phyloP scores from a whole-genome alignment of 352 stramenopile genomes.

The Aphanomyces invadans region DNA sequence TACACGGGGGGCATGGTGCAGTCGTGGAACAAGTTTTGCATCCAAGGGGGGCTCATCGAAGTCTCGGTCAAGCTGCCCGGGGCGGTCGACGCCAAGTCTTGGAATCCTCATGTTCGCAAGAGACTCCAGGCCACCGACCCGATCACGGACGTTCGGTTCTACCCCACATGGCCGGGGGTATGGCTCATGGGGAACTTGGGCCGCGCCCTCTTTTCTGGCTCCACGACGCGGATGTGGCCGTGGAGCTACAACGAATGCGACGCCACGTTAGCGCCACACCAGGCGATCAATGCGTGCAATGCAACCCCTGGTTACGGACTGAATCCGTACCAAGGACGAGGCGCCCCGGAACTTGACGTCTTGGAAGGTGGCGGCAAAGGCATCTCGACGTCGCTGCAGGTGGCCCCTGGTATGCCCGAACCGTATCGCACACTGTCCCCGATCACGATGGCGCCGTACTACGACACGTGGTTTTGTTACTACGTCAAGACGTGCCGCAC shows the following conservation, averaged over 20 bases:
- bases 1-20: constrained; percentile 83
- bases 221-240: constrained; percentile 92
- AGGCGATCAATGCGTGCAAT: constrained; percentile 83
- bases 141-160: constrained; percentile 31
- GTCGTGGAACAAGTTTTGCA: constrained; percentile 95
- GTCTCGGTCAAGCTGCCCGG: constrained; percentile 81
- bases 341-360: constrained; percentile 92
- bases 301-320: constrained; percentile 82
- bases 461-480: constrained; percentile 22
- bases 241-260: constrained; percentile 92
- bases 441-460: neutral
- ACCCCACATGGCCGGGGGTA: constrained; percentile 89
- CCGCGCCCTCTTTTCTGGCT: constrained; percentile 89
- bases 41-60: constrained; percentile 88
- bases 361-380: constrained; percentile 74
- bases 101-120: neutral
- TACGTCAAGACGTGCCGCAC: constrained; percentile 37
- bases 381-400: constrained; percentile 86
- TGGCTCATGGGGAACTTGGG: constrained; percentile 95
- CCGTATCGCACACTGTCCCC: constrained; percentile 36
- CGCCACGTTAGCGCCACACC: constrained; percentile 50
- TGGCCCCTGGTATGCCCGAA: constrained; percentile 56
- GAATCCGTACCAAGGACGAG: constrained; percentile 71
- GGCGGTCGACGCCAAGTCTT: constrained; percentile 29
- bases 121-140: constrained; percentile 5